Evolutionary conservation across 306 rosid species (phyloP).

Genomic region (Dalbergia oliveri): DNA sequence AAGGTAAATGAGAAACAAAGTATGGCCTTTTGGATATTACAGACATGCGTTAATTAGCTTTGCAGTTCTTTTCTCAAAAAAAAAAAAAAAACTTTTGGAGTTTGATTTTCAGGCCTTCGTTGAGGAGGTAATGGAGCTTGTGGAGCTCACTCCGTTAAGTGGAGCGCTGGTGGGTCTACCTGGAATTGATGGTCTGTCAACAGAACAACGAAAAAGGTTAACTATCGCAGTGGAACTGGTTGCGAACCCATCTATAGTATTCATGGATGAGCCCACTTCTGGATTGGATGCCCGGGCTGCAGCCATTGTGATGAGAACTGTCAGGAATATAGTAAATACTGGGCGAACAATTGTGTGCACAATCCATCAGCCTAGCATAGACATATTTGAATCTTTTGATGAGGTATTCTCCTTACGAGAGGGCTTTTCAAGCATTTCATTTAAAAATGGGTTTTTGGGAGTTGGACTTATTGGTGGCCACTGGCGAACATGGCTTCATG

Average conservation of each 20-base stretch:
- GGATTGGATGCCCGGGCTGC: constrained; percentile 98
- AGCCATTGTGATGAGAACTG: constrained; percentile 99
- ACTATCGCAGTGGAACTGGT: constrained; percentile 97
- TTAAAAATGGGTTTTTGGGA: background rate
- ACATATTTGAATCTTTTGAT: constrained; percentile 98
- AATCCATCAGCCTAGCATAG: constrained; percentile 98
- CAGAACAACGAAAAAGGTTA: constrained; percentile 93
- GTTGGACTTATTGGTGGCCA: too few species aligned
- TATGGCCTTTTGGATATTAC: constrained; percentile 21
- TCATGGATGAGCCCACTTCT: constrained; percentile 99
- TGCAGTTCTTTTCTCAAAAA: background rate
- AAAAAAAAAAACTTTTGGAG: constrained; percentile 11
- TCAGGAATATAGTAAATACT: constrained; percentile 94
- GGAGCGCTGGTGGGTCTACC: constrained; percentile 96
- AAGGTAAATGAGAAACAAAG: constrained; percentile 56
- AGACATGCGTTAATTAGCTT: constrained; percentile 7
- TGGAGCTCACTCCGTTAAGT: constrained; percentile 83
- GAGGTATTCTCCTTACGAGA: constrained; percentile 64
- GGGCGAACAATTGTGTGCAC: constrained; percentile 99
- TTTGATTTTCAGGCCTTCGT: constrained; percentile 81
- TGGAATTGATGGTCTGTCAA: constrained; percentile 91
- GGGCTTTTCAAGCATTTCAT: constrained; percentile 26
- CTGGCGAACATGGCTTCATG: background rate
- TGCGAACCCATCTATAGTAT: constrained; percentile 91
- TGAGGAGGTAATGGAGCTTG: constrained; percentile 97